These are phyloP conservation scores for Lasiosphaeria hispida DNA, from an alignment of 495 filamentous ascomycete genomes.

Conservation along the genomic window DNA sequence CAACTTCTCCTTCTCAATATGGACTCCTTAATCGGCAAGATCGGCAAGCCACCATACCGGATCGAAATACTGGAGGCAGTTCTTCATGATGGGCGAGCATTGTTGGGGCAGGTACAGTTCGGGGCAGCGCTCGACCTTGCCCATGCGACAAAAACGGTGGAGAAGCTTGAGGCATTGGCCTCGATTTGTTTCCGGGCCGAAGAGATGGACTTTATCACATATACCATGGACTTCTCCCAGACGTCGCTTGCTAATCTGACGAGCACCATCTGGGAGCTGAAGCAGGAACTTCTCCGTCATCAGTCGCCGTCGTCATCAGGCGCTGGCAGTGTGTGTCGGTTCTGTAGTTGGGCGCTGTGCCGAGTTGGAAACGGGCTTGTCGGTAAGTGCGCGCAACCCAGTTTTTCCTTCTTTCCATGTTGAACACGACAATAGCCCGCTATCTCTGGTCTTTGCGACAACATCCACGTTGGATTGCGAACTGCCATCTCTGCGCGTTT, in stretches of 20 bases:
- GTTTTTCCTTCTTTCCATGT: not conserved
- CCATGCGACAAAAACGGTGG: not conserved
- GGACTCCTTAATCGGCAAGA: not conserved
- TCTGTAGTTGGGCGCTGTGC: not conserved
- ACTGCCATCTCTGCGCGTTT: not conserved
- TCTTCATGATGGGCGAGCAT: not conserved
- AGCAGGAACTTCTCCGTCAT: not conserved
- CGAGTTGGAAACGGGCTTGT: not conserved
- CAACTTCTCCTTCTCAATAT: not conserved
- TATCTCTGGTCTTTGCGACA: not conserved
- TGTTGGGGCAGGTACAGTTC: not conserved
- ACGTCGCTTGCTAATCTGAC: not conserved
- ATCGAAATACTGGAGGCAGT: not conserved
- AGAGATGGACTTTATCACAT: not conserved
- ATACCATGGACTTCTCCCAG: not conserved
- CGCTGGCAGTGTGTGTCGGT: not conserved
- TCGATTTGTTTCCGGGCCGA: not conserved
- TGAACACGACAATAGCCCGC: not conserved
- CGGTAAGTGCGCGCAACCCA: not conserved
- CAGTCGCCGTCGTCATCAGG: not conserved
- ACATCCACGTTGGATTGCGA: not conserved
- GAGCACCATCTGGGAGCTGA: not conserved
- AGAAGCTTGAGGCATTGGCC: not conserved
- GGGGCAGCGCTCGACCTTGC: fast-evolving
- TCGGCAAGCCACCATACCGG: not conserved